These are phyloP conservation scores for Physcomitrellopsis africana DNA, from an alignment of 225 moss, liverwort and hornwort genomes.

Conservation along the genomic window DNA sequence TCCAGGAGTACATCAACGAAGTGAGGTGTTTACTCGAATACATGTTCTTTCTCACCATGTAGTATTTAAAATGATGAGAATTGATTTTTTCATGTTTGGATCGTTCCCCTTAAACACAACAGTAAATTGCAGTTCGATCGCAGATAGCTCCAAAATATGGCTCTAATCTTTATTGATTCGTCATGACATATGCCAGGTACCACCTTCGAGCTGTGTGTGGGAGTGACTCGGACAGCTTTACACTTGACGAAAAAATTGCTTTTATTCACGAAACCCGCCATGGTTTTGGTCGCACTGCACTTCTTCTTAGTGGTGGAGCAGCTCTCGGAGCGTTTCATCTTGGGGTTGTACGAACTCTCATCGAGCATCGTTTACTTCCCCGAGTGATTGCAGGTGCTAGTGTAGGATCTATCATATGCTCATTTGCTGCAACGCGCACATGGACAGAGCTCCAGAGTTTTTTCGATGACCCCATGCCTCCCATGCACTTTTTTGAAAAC, in stretches of 20 bases:
- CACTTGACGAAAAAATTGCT: slow-evolving; percentile 88
- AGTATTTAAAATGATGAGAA: not conserved
- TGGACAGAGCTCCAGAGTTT: slow-evolving; percentile 96
- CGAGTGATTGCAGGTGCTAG: slow-evolving; percentile 97
- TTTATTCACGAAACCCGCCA: slow-evolving; percentile 97
- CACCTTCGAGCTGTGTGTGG: slow-evolving; percentile 89
- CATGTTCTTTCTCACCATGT: not conserved
- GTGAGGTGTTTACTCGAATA: slow-evolving; percentile 50
- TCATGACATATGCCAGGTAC: slow-evolving; percentile 36
- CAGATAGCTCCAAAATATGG: slow-evolving; percentile 1
- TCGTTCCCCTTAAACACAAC: no score
- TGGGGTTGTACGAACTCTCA: slow-evolving; percentile 92
- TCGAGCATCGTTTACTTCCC: slow-evolving; percentile 90
- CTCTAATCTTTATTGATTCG: slow-evolving; percentile 1
- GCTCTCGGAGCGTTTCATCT: slow-evolving; percentile 95
- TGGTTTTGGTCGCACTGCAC: slow-evolving; percentile 94
- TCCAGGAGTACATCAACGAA: slow-evolving; percentile 96
- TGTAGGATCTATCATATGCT: slow-evolving; percentile 98
- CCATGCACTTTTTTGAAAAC: slow-evolving; percentile 91
- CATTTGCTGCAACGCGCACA: slow-evolving; percentile 96
- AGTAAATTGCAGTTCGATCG: not conserved
- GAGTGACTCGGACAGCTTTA: slow-evolving; percentile 87
- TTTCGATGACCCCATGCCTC: slow-evolving; percentile 92
- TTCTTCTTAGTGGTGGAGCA: slow-evolving; percentile 95
- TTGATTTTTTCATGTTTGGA: no score